Evolutionary conservation across 305 asterid genomes (phyloP).

Genomic region (Fraxinus nigra): DNA sequence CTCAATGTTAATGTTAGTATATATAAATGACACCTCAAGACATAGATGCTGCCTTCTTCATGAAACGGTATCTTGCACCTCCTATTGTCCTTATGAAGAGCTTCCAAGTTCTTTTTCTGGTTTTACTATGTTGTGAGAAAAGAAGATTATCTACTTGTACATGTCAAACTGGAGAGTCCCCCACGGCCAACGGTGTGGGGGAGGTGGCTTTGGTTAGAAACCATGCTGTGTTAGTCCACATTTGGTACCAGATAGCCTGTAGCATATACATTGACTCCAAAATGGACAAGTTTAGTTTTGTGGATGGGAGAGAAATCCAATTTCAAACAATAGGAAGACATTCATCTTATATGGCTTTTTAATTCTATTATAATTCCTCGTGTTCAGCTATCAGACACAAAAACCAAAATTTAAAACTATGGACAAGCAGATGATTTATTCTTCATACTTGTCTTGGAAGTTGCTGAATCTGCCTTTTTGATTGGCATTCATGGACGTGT

Average conservation of each 20-base stretch:
- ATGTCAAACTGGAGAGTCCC: neutral
- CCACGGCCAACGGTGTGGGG: neutral
- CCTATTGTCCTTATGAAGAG: neutral
- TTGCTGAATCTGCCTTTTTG: conserved; percentile 30
- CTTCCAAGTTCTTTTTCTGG: neutral
- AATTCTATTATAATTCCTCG: neutral
- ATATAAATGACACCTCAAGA: neutral
- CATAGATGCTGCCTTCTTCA: neutral
- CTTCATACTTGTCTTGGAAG: conserved; percentile 37
- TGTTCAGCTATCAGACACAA: neutral
- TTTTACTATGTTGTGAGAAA: neutral
- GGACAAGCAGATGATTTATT: conserved; percentile 15
- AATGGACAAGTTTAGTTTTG: neutral
- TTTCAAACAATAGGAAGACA: neutral
- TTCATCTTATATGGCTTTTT: neutral
- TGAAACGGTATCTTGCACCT: neutral
- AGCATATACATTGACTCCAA: neutral
- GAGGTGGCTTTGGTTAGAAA: neutral
- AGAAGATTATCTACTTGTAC: neutral
- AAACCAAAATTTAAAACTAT: neutral
- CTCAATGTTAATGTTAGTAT: neutral
- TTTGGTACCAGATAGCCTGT: neutral
- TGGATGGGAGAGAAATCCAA: neutral
- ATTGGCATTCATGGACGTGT: conserved; percentile 67
- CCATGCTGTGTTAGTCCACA: neutral